Percentiles rank a stretch among this genome's conserved stretches.
Evolutionary conservation across 2,329 filamentous ascomycete genomes (phyloP).

Genomic region (Cryphonectria parasitica): DNA sequence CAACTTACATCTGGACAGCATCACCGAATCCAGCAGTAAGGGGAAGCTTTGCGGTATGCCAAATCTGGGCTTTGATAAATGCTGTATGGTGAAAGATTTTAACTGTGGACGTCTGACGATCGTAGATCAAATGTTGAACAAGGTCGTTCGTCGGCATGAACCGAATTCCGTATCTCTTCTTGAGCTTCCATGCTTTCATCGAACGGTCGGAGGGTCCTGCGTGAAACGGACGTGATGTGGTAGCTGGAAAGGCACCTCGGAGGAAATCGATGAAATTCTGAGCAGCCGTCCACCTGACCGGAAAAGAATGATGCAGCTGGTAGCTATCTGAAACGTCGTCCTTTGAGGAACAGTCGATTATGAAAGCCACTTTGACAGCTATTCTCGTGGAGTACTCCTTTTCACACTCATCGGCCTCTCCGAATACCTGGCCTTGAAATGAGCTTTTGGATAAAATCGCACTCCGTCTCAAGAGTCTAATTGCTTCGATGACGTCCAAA

Average conservation of each 20-base stretch:
- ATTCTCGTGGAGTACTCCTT: neutral
- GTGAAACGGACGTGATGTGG: neutral
- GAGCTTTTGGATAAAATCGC: neutral
- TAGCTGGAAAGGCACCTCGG: neutral
- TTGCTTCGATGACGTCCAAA: neutral
- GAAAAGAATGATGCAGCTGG: neutral
- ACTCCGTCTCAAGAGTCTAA: neutral
- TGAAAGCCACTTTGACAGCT: constrained; percentile 2
- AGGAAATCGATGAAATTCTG: neutral
- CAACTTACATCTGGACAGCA: neutral
- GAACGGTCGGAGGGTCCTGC: neutral
- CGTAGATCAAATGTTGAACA: neutral
- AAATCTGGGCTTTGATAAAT: neutral
- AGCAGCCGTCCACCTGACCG: neutral
- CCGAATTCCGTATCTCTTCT: neutral
- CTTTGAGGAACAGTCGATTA: neutral
- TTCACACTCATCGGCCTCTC: neutral
- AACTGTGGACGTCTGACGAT: neutral
- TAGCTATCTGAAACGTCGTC: neutral
- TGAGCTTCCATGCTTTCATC: neutral
- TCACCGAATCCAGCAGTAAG: neutral
- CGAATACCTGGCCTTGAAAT: neutral
- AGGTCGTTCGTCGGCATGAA: neutral
- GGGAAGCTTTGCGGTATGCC: neutral
- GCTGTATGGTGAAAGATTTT: neutral